Conservation (phyloP, 2,329 filamentous ascomycete genomes). For the Penicillium sp. region DNA sequence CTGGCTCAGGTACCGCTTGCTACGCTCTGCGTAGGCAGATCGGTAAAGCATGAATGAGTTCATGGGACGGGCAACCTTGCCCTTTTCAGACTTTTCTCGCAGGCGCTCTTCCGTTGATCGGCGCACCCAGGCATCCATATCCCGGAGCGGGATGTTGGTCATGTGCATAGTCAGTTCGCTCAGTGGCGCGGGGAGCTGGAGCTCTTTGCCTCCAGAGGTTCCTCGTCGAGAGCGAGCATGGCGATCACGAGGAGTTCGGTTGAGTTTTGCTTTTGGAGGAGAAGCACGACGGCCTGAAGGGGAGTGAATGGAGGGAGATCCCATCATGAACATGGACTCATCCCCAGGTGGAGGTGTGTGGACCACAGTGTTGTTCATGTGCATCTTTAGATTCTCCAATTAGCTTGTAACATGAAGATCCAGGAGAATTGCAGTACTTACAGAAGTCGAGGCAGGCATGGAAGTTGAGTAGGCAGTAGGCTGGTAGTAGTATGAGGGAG, state of each 20-base stretch:
- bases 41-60: slow-evolving; percentile 98
- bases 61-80: slow-evolving; percentile 85
- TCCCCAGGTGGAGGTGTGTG: background rate
- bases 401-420: background rate
- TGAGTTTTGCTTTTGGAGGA: background rate
- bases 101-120: slow-evolving; percentile 62
- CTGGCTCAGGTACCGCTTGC: slow-evolving; percentile 72
- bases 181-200: slow-evolving; percentile 20
- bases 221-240: slow-evolving; percentile 11
- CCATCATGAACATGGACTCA: slow-evolving; percentile 1
- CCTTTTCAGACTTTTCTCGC: slow-evolving; percentile 65
- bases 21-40: slow-evolving; percentile 81
- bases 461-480: background rate
- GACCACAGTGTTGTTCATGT: background rate
- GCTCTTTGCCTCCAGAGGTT: slow-evolving; percentile 8
- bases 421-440: background rate
- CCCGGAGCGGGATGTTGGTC: slow-evolving; percentile 56
- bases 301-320: background rate
- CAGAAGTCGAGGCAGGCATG: background rate
- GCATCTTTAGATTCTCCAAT: background rate
- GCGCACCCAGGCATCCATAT: slow-evolving; percentile 77
- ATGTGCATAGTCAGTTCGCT: slow-evolving; percentile 34
- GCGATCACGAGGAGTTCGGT: slow-evolving; percentile 1
- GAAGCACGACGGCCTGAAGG: slow-evolving; percentile 1
- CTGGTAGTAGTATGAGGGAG: background rate